Evolutionary conservation across 495 filamentous ascomycete species (phyloP), one percentile per base, ranked within the genome.

Genomic region (Penicillium bialowiezense): DNA sequence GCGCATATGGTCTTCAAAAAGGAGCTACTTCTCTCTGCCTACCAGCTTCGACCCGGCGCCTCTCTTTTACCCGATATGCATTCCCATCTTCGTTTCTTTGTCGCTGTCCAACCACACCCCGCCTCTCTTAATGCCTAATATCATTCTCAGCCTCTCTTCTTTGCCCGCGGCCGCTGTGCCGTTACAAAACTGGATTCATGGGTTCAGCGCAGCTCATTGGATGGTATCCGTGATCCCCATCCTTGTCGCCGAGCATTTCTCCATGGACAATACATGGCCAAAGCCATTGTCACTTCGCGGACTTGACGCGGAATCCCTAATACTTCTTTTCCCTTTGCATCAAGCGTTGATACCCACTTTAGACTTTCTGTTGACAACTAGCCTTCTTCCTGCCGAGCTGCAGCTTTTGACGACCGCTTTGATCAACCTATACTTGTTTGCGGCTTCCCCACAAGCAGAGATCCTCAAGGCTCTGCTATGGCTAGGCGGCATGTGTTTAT

Each of bases 21-120:
- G 62, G 7, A 48, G 58, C 12, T 67, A 63, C 21, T 71, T 77
- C 60, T 80, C 65, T 37, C 71, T 95, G 14, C 88, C 90, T 1
- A 60, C 83, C 10, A 73, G 78, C 20, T 96, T 97, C 64, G 93
- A 98, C 59, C 93, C 90, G 2, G 93, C 93, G 13, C 89, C 93
- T 5, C 70, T 97, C 7, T 72, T 98, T 15, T 98, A 97, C 58
- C 95, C 93, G 2, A 72, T 84, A 1, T 54, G 86, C 0, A 74
- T 96, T 7, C 89, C 93, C 2, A 57, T 93, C 7, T 75, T 89
- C 15, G 85, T 95, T 29, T 85, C 93, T 3, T 64, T 93, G 5
- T 86, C 90, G 13, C 74, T 96, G n/a, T 77, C 82, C 20, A 73
- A 78, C 17, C 70, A 76, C 39, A 72, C 73, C 26, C 55, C 76